phyloP scores from a whole-genome alignment of 768 basidiomycete genomes.

The Psilocybe cyanescens region DNA sequence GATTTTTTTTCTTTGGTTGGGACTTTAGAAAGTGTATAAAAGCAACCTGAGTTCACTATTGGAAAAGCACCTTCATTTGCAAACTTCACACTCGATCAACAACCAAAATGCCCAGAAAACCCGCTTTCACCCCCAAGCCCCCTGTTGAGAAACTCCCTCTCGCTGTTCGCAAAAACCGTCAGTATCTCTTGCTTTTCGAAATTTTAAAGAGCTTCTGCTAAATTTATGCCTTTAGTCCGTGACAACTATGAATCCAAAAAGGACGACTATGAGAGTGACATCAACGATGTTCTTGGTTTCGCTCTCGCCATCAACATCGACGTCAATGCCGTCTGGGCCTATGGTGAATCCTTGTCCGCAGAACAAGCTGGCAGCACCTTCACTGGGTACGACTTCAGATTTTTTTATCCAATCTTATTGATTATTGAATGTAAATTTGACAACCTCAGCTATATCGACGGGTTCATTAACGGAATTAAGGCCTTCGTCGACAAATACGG shows the following conservation, averaged over 20 bases:
- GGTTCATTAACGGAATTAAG: slow-evolving; percentile 35
- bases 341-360: slow-evolving; percentile 26
- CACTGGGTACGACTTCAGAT: slow-evolving; percentile 22
- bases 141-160: slow-evolving; percentile 39
- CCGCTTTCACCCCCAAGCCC: slow-evolving; percentile 33
- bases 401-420: background rate
- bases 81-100: slow-evolving; percentile 3
- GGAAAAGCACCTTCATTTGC: background rate
- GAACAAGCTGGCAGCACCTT: slow-evolving; percentile 28
- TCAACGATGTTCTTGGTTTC: slow-evolving; percentile 31
- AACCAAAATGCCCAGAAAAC: slow-evolving; percentile 16
- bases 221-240: slow-evolving; percentile 29
- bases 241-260: slow-evolving; percentile 41
- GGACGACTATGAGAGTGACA: slow-evolving; percentile 34
- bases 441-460: slow-evolving; percentile 36
- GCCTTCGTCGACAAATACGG: slow-evolving; percentile 33
- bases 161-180: slow-evolving; percentile 40
- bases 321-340: slow-evolving; percentile 39
- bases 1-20: background rate
- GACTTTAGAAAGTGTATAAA: background rate
- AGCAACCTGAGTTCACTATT: background rate
- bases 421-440: background rate
- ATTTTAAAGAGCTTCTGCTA: background rate
- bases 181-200: slow-evolving; percentile 12
- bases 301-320: slow-evolving; percentile 37